Evolutionary conservation across 305 asterid species (phyloP), one percentile per base, ranked within the genome.

Genomic region (Fraxinus sp.): DNA sequence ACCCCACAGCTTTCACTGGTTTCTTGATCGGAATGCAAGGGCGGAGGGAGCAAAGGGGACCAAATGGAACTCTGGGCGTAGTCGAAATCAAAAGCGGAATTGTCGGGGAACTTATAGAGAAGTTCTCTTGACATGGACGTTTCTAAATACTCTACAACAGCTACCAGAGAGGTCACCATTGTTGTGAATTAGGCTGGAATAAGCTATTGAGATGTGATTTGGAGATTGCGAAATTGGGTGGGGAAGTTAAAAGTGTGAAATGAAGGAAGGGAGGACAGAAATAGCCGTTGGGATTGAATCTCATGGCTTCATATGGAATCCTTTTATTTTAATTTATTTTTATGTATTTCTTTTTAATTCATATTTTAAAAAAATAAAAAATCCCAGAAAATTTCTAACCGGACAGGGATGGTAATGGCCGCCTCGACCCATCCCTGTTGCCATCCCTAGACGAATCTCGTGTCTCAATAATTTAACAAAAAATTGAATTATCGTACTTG

Each of bases 51-150:
- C 57, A 93, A 37, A 22, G 98, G 99, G 52, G 99, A 96, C 98
- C 99, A 96, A 57, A 96, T 90, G 64, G 98, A 91, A 89, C 98
- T 96, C 93, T 93, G 97, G 3, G 97, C 64, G 85, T 96, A 94
- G 3, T 41, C 91, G 87, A 93, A 94, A 77, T 91, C 99, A 86
- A 92, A 94, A 18, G 97, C 91, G 0, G 98, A 92, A 83, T 92
- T 91, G 86, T 95, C 97, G 0, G 97, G 97, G 82, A 94, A 95
- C 76, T 92, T 95, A 90, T 83, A 78, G 81, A 95, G 97, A 43
- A 94, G 97, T 33, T 90, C 91, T 7, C 22, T 90, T 1, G 98
- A 92, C 99, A 93, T 94, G 83, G 97, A 77, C 7, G 92, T 77
- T 83, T 92, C 97, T 0, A 95, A 90, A 77, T 94, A 93, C 87